These are phyloP conservation scores for Metschnikowia kofuensis DNA, from an alignment of 805 yeast genomes.

Conservation along the genomic window DNA sequence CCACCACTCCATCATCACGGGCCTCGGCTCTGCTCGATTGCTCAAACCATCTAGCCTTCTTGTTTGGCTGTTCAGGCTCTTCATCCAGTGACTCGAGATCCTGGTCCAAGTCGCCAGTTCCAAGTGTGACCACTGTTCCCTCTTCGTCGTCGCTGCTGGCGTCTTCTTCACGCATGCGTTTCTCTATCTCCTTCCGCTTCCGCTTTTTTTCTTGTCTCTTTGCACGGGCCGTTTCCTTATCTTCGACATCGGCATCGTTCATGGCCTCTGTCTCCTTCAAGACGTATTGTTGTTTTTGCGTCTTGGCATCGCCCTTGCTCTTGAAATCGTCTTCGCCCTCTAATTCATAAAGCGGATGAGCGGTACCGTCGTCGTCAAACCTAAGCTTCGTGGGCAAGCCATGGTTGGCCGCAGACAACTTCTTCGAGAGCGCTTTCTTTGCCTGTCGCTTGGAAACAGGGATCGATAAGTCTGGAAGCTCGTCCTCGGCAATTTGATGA, in stretches of 20 bases:
- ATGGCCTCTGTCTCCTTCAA: conserved; percentile 63
- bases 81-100: conserved; percentile 43
- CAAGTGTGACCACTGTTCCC: conserved; percentile 28
- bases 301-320: conserved; percentile 65
- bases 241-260: conserved; percentile 70
- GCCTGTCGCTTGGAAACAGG: conserved; percentile 82
- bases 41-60: conserved; percentile 53
- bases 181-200: conserved; percentile 77
- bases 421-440: conserved; percentile 85
- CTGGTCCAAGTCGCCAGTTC: conserved; percentile 40
- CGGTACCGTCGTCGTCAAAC: conserved; percentile 92
- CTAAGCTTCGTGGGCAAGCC: conserved; percentile 74
- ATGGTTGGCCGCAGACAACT: conserved; percentile 56
- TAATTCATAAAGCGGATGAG: conserved; percentile 89
- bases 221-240: conserved; percentile 71
- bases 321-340: conserved; percentile 86
- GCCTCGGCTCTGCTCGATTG: conserved; percentile 23
- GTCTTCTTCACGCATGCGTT: conserved; percentile 44
- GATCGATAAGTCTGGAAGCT: conserved; percentile 55
- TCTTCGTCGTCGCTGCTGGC: conserved; percentile 27
- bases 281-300: conserved; percentile 67
- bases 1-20: conserved; percentile 45
- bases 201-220: conserved; percentile 88
- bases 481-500: conserved; percentile 65
- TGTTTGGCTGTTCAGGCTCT: conserved; percentile 31